Evolutionary conservation across 2,329 filamentous ascomycete genomes (phyloP), one percentile per base, ranked within the genome.

Genomic region (Rhytidhysteron rufulum): DNA sequence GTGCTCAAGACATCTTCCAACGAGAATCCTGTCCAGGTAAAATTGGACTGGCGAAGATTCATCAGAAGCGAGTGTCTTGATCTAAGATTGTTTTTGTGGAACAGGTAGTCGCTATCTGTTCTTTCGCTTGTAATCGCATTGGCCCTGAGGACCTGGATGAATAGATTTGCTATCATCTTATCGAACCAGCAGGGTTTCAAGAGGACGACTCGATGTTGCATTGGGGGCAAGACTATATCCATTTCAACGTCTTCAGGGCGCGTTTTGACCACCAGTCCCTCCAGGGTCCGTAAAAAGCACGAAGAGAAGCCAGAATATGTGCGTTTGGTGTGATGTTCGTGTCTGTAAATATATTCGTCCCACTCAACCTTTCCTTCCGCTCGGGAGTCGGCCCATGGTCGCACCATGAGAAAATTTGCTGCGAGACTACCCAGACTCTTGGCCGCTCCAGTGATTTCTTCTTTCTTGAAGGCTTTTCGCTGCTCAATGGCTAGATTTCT

Each of bases 71-170:
- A 72, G 19, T 82, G 68, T 10, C 95, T 69, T 29, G 76, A 74
- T 46, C 81, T 83, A 21, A 78, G 70, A 52, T 90, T 90, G 10
- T 77, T 80, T 1, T 79, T 77, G 53, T 95, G 86, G 53, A 96
- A 96, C 48, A 97, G 84, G 58, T 95, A 96, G 59, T 96, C 90
- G 40, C 79, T 73, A 53, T 91, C 91, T 0, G 78, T 81, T 9
- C 90, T 75, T 57, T 96, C 87, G 4, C 89, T 95, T 18, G 90
- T 90, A 1, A 97, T 82, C 0, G 88, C 82, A 57, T 97, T 97
- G 49, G 88, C 83, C 2, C 86, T 83, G 34, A 96, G 79, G 57
- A 88, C 82, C 66, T 93, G 85, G 1, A 87, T 79, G 57, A 96
- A 96, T 1, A 94, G 67, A 50, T 95, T 95, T 19, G 90, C 74